Base-by-base conservation (phyloP, 1,284 basidiomycete genomes). In the Rugiboletus extremiorientalis region DNA sequence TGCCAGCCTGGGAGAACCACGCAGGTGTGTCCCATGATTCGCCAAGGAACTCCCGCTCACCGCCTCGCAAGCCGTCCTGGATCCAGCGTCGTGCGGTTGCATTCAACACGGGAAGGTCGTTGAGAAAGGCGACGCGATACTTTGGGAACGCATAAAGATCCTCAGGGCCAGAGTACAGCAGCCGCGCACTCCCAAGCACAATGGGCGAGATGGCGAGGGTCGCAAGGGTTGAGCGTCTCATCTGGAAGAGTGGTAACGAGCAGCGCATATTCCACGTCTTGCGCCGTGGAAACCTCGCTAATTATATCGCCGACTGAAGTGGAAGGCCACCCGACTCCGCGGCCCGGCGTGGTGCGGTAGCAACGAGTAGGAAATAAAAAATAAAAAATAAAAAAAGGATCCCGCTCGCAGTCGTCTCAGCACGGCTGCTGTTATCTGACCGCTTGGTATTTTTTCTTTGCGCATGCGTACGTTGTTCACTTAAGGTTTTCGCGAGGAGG, bases 111-210 rank as follows among this genome's bases (percentile, higher is more conserved):
- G 93, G 92, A 20, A 87, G 81, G 58, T 85, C 83, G 68, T 92
- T 91, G 65, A 95, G 82, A 73, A 92, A 95, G 45, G 85, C 77
- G 62, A 95, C 85, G 50, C 86, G 82, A 72, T 86, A 92, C 72
- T 95, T 95, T 54, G 93, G 93, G 70, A 88, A 92, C 0, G 92
- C 88, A 69, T 86, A 84, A 18, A 87, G 79, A 68, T 96, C 93
- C 63, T 93, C 86, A 34, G 89, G 88, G 37, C 89, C 79, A 2
- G 88, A 85, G 66, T 88, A 84, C 50, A 88, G 74, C 18, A 85
- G 61, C 43, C 83, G 79, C 5, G 84, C 79, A 5, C 68, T 54
- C 41, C 70, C 65, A 36, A 73, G 60, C 3, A 52, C 63, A 40
- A 63, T n/a, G 34, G 46, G 41, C 6, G 50, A 70, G 23, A 68